Conservation (phyloP, 192 early-diverging fungal species). For the Coemansia sp. region DNA sequence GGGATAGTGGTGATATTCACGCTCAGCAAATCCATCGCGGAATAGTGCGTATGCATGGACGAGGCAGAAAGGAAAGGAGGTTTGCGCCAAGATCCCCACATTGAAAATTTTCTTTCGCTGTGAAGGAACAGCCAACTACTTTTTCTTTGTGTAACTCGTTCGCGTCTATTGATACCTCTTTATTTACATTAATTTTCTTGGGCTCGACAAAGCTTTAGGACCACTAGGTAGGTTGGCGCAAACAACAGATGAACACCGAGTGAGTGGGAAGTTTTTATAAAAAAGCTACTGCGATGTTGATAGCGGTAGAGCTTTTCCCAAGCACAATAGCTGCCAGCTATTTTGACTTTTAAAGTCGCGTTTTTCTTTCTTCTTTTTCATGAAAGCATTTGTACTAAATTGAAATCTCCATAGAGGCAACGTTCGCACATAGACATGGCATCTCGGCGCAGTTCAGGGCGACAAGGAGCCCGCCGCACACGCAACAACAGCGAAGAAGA, state of each 20-base stretch:
- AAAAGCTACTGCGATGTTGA: neutral
- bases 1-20: neutral
- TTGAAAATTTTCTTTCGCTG: neutral
- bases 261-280: neutral
- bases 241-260: neutral
- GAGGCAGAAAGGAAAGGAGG: neutral
- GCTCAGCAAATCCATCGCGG: neutral
- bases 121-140: neutral
- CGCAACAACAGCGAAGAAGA: slow-evolving; percentile 2
- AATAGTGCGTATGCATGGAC: neutral
- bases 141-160: slow-evolving; percentile 5
- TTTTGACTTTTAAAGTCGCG: neutral
- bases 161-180: neutral
- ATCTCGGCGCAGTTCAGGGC: slow-evolving; percentile 7
- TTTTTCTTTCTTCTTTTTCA: neutral
- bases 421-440: slow-evolving; percentile 7
- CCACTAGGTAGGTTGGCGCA: neutral
- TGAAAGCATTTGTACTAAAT: neutral
- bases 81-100: neutral
- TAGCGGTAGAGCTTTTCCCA: neutral
- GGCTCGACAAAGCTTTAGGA: neutral
- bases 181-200: neutral
- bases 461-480: neutral
- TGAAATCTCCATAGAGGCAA: neutral
- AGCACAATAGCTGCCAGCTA: neutral